These are phyloP conservation scores for Phytopythium helicoides DNA, from an alignment of 352 stramenopile genomes.

Conservation along the genomic window DNA sequence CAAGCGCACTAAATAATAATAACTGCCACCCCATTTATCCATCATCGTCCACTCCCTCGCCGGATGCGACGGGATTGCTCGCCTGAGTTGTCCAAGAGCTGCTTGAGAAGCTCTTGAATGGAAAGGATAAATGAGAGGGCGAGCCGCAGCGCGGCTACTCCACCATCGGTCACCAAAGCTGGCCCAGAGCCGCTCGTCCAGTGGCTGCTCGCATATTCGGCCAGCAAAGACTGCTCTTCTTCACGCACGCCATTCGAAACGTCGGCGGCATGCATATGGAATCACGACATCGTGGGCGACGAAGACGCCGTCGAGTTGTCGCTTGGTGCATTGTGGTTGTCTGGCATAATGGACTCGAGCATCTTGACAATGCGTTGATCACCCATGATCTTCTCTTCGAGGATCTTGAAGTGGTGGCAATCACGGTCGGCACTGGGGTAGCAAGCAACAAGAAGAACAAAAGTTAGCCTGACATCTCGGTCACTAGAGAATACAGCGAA, in stretches of 20 bases:
- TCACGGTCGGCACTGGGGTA: slow-evolving; percentile 59
- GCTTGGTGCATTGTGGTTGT: slow-evolving; percentile 58
- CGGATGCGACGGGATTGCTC: not conserved
- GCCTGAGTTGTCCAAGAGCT: not conserved
- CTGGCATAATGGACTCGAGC: slow-evolving; percentile 61
- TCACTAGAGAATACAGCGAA: not conserved
- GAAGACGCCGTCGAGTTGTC: slow-evolving; percentile 27
- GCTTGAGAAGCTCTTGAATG: slow-evolving; percentile 5
- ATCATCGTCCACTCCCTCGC: slow-evolving; percentile 7
- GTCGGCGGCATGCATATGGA: not conserved
- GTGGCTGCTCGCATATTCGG: too few relatives aligned
- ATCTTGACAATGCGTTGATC: slow-evolving; percentile 68
- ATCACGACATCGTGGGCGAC: slow-evolving; percentile 31
- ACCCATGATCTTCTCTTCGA: slow-evolving; percentile 51
- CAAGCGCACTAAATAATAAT: too few relatives aligned
- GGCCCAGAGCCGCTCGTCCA: too few relatives aligned
- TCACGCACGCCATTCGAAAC: too few relatives aligned
- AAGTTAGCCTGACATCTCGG: not conserved
- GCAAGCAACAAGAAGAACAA: slow-evolving; percentile 4
- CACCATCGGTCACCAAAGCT: too few relatives aligned
- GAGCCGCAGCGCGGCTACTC: not conserved
- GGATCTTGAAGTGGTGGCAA: slow-evolving; percentile 74
- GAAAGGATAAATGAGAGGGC: slow-evolving; percentile 3
- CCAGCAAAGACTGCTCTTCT: too few relatives aligned
- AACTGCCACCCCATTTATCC: not conserved